Evolutionary conservation across 2,329 filamentous ascomycete species (phyloP), one percentile per base, ranked within the genome.

Genomic region (Botryotinia convoluta): DNA sequence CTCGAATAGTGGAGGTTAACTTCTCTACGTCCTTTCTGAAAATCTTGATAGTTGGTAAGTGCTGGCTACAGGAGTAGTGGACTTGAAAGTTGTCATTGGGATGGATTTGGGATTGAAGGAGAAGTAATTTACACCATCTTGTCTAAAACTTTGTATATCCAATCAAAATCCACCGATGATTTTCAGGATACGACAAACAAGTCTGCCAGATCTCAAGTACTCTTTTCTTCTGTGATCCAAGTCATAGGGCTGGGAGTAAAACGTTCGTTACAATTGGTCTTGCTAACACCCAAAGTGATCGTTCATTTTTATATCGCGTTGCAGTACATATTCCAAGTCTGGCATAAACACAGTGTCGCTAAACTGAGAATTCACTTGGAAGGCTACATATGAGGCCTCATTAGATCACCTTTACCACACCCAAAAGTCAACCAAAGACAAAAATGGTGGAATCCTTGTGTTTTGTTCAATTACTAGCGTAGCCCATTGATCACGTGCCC

Each of bases 301-400:
- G 6, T 26, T 45, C 9, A 12, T 26, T 51, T 4, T 51, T 22
- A 12, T 2, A 14, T n/a, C 26, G 10, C 26, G 26, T n/a, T 51
- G 26, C 10, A 51, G 12, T 14, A n/a, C 26, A n/a, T n/a, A n/a
- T n/a, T n/a, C 26, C 26, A n/a, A n/a, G 3, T n/a, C 26, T 51
- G 4, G 48, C 22, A 51, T 51, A 26, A 12, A 6, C 0, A n/a
- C 14, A 2, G 10, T 51, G 26, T 14, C 10, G 10, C 1, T 16
- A 6, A n/a, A n/a, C 4, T 16, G 48, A 14, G 5, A 51, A 10
- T n/a, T 16, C 48, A 14, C 48, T n/a, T 1, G 0, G 0, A 5
- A n/a, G 16, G 1, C 5, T 5, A 14, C 4, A n/a, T n/a, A 16
- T 51, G 26, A n/a, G 5, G 26, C 26, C 48, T 51, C 26, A 4